Percentiles rank a stretch among this genome's conserved stretches.
These are phyloP conservation scores for Microdochium bolleyi DNA, from an alignment of 2,329 filamentous ascomycete species.

Conservation along the genomic window DNA sequence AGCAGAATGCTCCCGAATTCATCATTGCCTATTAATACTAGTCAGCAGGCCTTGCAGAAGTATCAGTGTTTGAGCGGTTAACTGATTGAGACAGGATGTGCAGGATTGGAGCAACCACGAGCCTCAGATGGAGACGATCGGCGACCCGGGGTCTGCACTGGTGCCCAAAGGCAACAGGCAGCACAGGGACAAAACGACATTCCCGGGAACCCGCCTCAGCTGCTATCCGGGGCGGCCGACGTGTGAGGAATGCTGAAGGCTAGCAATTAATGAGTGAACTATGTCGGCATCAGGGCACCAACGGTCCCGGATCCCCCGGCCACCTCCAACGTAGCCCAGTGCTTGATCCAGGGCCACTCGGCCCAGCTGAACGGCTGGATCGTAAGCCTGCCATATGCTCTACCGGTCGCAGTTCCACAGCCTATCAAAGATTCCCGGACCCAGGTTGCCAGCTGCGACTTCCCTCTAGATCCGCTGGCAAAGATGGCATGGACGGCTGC, in stretches of 20 bases:
- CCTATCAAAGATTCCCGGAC: conserved; percentile 3
- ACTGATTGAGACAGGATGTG: not conserved
- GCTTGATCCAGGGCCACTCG: not conserved
- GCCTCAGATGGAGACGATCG: not conserved
- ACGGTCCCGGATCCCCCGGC: not conserved
- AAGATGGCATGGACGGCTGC: conserved; percentile 9
- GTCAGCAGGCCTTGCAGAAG: not conserved
- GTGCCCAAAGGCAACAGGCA: not conserved
- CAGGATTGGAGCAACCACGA: not conserved
- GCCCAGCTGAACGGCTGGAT: not conserved
- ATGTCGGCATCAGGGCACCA: not conserved
- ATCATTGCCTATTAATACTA: not conserved
- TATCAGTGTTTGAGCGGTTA: not conserved
- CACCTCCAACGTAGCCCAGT: not conserved
- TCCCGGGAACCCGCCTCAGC: not conserved
- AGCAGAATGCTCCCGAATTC: not conserved
- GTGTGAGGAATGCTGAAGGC: not conserved
- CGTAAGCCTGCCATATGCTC: not conserved
- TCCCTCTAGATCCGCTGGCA: conserved; percentile 10
- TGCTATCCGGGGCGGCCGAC: not conserved
- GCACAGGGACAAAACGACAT: not conserved
- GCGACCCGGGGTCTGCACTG: not conserved
- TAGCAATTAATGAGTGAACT: not conserved
- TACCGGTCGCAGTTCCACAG: not conserved
- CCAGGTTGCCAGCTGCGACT: conserved; percentile 5